Evolutionary conservation across 768 basidiomycete genomes (phyloP), one percentile per base, ranked within the genome.

Genomic region (Suillus spraguei): DNA sequence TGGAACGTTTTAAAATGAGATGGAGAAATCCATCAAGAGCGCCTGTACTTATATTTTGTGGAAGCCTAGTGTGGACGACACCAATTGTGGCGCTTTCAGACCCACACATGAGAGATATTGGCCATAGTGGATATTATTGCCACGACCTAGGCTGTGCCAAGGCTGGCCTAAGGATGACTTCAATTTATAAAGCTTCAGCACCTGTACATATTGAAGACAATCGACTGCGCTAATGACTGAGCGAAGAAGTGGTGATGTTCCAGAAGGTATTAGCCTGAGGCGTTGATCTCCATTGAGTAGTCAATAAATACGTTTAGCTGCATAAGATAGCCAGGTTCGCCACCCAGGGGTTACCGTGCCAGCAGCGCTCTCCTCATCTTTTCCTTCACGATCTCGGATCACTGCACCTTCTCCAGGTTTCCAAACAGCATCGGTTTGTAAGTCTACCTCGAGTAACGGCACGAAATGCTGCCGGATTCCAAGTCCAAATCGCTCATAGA

Each of bases 271-370:
- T 13, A 24, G 16, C 47, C 6, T 49, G 9, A 50, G 22, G 24
- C 9, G 4, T 6, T 6, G 11, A 38, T 16, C 1, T 24, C 55
- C 9, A 11, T 56, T 24, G 9, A 6, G 22, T 17, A 17, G 38
- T 94, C 91, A 24, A 91, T 75, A 69, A 85, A 92, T 67, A 92
- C 89, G 66, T 83, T 88, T 42, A 80, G 70, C 36, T 88, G 83
- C n/a, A 10, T 36, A 38, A 36, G 33, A 24, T 60, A 64, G 10
- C 54, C 60, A 22, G 62, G 42, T 55, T 49, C 60, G 35, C 69
- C 68, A 63, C 61, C 35, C 39, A 42, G 55, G 8, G 46, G 47
- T 4, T 52, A 63, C 52, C 53, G 62, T 33, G 5, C 42, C 32
- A 60, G 66, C 64, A 55, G 54, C 22, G 35, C 50, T 33, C 50